phyloP scores from a whole-genome alignment of 106 monocot genomes.

The Dendrobium nobile region DNA sequence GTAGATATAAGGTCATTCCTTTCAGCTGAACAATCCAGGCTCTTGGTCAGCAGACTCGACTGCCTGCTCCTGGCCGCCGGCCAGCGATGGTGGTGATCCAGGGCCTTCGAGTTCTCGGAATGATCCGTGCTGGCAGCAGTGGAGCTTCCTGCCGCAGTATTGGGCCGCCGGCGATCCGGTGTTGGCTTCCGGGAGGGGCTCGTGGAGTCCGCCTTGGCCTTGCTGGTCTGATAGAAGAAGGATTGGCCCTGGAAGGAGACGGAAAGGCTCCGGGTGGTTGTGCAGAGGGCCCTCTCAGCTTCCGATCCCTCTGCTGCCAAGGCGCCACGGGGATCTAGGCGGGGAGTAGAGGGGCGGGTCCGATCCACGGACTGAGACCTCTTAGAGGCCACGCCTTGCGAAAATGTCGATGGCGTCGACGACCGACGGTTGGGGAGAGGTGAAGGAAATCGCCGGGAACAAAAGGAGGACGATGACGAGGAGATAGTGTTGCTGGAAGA shows the following conservation, averaged over 20 bases:
- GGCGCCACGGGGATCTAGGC: conserved; percentile 4
- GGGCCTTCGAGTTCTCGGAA: conserved; percentile 24
- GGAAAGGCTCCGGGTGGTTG: conserved; percentile 57
- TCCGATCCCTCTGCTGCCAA: background rate
- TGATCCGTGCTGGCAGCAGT: conserved; percentile 20
- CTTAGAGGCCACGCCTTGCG: conserved; percentile 17
- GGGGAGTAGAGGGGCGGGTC: conserved; percentile 32
- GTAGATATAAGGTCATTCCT: conserved; percentile 40
- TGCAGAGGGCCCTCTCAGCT: conserved; percentile 13
- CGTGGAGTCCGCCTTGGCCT: conserved; percentile 21
- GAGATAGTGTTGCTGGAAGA: conserved; percentile 27
- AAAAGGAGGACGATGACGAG: conserved; percentile 22
- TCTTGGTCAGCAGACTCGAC: conserved; percentile 27
- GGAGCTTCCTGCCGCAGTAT: conserved; percentile 3
- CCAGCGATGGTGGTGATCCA: conserved; percentile 31
- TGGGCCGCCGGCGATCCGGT: conserved; percentile 8
- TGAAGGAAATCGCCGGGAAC: conserved; percentile 41
- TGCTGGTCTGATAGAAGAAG: conserved; percentile 78
- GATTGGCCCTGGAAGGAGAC: conserved; percentile 88
- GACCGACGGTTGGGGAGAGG: conserved; percentile 32
- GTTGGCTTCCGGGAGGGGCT: conserved; percentile 17
- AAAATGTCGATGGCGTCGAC: conserved; percentile 14
- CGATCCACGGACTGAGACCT: conserved; percentile 79
- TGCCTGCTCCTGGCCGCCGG: conserved; percentile 46
- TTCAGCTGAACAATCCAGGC: conserved; percentile 42